These are phyloP conservation scores for Stachybotrys chartarum DNA, from an alignment of 2,329 filamentous ascomycete species.

Conservation along the genomic window DNA sequence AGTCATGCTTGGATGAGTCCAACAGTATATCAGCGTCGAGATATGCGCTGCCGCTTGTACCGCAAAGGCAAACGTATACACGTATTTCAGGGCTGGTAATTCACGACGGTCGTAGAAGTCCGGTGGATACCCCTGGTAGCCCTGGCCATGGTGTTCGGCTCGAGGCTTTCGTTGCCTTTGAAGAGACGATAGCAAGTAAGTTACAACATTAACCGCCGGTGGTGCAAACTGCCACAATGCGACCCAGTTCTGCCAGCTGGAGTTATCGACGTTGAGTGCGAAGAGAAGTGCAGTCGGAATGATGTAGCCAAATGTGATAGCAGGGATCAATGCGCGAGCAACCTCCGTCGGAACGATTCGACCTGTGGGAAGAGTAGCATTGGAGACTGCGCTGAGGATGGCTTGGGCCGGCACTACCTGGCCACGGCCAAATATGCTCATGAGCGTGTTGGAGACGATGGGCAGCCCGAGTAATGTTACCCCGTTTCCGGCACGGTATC, in stretches of 20 bases:
- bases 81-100: background rate
- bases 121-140: too few relatives aligned
- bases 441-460: slow-evolving; percentile 5
- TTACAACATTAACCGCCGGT: slow-evolving; percentile 1
- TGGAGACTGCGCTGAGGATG: background rate
- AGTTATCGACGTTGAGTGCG: background rate
- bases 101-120: background rate
- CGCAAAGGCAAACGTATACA: slow-evolving; percentile 1
- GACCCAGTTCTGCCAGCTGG: slow-evolving; percentile 3
- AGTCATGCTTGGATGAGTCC: background rate
- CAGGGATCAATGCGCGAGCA: slow-evolving; percentile 9
- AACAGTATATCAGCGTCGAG: background rate
- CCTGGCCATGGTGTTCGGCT: too few relatives aligned
- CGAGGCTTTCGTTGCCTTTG: background rate
- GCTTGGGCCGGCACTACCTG: slow-evolving; percentile 7
- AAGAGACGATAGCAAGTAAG: background rate
- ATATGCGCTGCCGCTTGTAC: background rate
- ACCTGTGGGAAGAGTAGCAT: background rate
- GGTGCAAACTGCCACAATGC: slow-evolving; percentile 6
- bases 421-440: slow-evolving; percentile 7
- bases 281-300: slow-evolving; percentile 7
- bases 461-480: slow-evolving; percentile 7
- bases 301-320: slow-evolving; percentile 8
- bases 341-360: slow-evolving; percentile 3
- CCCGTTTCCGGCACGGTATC: slow-evolving; percentile 10